These are phyloP conservation scores for Fusarium beomiforme DNA, from an alignment of 2,329 filamentous ascomycete genomes.

Conservation along the genomic window DNA sequence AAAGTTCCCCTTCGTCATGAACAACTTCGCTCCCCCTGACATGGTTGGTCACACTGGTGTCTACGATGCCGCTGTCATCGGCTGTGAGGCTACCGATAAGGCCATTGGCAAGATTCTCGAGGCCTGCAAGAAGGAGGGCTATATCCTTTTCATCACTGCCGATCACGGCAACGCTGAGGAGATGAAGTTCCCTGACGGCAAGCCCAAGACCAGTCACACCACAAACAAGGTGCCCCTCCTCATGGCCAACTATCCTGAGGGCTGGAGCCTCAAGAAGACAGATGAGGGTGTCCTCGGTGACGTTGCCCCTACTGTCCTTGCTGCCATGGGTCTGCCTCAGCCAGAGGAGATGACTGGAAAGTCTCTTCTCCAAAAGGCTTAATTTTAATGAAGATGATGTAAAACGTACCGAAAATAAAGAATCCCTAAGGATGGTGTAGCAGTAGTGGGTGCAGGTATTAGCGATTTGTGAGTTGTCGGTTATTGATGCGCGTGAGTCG, in stretches of 20 bases:
- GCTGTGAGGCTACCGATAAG: constrained; percentile 86
- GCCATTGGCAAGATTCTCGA: constrained; percentile 94
- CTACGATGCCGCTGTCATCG: constrained; percentile 92
- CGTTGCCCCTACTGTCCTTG: constrained; percentile 93
- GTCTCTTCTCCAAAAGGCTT: constrained; percentile 82
- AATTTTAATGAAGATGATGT: constrained; percentile 33
- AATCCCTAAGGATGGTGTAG: constrained; percentile 14
- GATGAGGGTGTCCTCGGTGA: constrained; percentile 92
- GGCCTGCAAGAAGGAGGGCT: constrained; percentile 91
- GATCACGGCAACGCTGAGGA: constrained; percentile 99
- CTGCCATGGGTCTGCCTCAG: constrained; percentile 88
- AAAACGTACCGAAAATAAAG: background rate
- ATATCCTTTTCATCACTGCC: constrained; percentile 93
- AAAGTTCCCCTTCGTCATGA: constrained; percentile 97
- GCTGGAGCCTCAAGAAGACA: constrained; percentile 82
- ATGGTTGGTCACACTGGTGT: constrained; percentile 99
- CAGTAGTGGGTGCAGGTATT: constrained; percentile 18
- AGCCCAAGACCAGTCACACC: constrained; percentile 97
- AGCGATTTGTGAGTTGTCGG: constrained; percentile 27
- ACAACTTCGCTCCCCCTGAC: constrained; percentile 99
- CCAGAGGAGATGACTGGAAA: constrained; percentile 92
- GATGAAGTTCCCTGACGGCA: constrained; percentile 96
- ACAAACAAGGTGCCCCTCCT: constrained; percentile 97
- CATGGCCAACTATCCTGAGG: constrained; percentile 95
- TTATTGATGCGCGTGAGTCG: constrained; percentile 27